These are phyloP conservation scores for Leccinum uliginosum DNA, from an alignment of 768 basidiomycete species.

Conservation along the genomic window DNA sequence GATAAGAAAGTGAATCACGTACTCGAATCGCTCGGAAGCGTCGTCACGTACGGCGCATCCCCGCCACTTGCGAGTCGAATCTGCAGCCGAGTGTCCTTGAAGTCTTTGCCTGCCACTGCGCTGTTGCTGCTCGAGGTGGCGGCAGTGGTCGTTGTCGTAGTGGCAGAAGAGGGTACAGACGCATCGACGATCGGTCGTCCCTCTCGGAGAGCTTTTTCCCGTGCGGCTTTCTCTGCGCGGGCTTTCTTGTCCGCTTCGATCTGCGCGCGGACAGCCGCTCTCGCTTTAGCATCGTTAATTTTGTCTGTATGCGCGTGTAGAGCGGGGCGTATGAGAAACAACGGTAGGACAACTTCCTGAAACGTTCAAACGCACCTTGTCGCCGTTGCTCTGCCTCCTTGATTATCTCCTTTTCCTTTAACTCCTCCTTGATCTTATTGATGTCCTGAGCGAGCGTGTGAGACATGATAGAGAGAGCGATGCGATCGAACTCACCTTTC, in stretches of 20 bases:
- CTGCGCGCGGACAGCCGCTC: constrained; percentile 84
- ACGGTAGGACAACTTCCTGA: background rate
- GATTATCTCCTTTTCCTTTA: constrained; percentile 71
- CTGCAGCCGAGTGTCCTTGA: constrained; percentile 84
- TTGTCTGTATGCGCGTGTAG: constrained; percentile 58
- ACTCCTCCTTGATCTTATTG: constrained; percentile 66
- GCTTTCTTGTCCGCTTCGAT: constrained; percentile 92
- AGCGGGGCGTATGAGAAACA: background rate
- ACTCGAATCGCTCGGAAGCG: constrained; percentile 77
- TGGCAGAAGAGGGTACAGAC: constrained; percentile 26
- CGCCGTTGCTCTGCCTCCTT: constrained; percentile 82
- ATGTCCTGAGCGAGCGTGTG: constrained; percentile 48
- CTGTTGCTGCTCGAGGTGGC: constrained; percentile 35
- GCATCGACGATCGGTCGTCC: constrained; percentile 48
- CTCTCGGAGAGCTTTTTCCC: constrained; percentile 89
- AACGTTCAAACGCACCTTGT: constrained; percentile 46
- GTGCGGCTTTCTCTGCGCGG: constrained; percentile 81
- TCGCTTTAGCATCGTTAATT: constrained; percentile 80
- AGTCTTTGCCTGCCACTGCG: constrained; percentile 60
- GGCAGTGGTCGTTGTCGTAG: constrained; percentile 27
- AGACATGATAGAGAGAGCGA: background rate
- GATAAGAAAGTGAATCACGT: constrained; percentile 26
- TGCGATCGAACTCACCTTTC: constrained; percentile 47
- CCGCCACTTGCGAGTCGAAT: constrained; percentile 77
- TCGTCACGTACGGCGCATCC: constrained; percentile 71